These are phyloP conservation scores for Pichia sp. DNA, from an alignment of 1,139 yeast species.

Conservation along the genomic window DNA sequence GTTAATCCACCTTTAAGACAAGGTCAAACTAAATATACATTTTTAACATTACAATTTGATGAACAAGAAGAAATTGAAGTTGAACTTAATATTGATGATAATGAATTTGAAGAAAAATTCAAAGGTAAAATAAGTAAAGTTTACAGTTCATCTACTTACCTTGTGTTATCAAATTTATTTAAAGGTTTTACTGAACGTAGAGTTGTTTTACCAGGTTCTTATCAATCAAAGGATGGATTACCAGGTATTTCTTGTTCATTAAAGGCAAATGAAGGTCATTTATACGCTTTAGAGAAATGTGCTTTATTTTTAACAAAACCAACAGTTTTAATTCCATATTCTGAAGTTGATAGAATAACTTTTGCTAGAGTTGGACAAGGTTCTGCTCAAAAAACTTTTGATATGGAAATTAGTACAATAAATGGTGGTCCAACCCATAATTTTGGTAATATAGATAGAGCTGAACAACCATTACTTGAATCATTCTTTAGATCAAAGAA, in stretches of 20 bases:
- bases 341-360: conserved; percentile 69
- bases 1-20: conserved; percentile 92
- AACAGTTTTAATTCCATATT: conserved; percentile 81
- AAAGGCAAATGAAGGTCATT: conserved; percentile 91
- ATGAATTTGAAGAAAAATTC: conserved; percentile 70
- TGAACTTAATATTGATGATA: conserved; percentile 79
- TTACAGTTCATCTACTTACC: conserved; percentile 79
- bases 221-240: conserved; percentile 62
- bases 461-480: conserved; percentile 80
- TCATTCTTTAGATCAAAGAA: conserved; percentile 72
- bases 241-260: conserved; percentile 89
- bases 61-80: conserved; percentile 89
- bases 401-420: conserved; percentile 70
- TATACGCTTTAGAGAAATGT: conserved; percentile 86
- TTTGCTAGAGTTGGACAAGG: conserved; percentile 88
- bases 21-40: conserved; percentile 96
- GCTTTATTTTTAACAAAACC: conserved; percentile 91
- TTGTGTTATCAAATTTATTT: conserved; percentile 83
- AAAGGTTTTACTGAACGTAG: conserved; percentile 87
- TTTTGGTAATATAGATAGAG: conserved; percentile 85
- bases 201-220: conserved; percentile 81
- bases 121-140: conserved; percentile 69
- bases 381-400: conserved; percentile 84
- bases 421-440: conserved; percentile 66
- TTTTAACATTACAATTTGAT: conserved; percentile 80